phyloP scores from a whole-genome alignment of 192 early-diverging fungal species.

The Backusella tarrabulga region DNA sequence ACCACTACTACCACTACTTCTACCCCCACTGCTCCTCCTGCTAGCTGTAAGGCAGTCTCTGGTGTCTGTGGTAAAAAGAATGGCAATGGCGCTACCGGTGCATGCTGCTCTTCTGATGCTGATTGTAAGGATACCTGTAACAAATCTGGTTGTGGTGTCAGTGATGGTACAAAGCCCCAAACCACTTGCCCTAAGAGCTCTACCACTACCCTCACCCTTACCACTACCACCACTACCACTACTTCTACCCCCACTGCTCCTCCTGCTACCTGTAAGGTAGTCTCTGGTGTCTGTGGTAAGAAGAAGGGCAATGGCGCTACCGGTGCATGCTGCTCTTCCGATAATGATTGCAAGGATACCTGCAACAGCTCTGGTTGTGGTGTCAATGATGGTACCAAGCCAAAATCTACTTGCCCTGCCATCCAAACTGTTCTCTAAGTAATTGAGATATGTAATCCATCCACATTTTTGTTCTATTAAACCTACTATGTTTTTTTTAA shows the following conservation, averaged over 20 bases:
- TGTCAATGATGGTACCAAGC: neutral
- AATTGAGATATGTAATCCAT: too few species aligned
- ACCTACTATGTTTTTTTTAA: too few species aligned
- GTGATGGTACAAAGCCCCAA: neutral
- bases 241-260: neutral
- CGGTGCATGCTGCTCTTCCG: neutral
- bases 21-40: neutral
- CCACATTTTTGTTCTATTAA: too few species aligned
- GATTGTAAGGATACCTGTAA: neutral
- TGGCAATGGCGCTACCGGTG: neutral
- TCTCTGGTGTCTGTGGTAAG: neutral
- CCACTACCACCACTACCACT: too few species aligned
- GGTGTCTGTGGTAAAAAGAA: neutral
- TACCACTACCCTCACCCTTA: too few species aligned
- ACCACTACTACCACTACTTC: neutral
- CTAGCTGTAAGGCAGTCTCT: neutral
- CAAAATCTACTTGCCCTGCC: neutral
- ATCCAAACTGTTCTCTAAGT: too few species aligned
- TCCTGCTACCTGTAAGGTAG: neutral
- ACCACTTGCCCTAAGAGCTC: neutral
- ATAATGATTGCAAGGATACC: neutral
- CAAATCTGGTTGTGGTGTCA: neutral
- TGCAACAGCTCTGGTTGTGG: neutral
- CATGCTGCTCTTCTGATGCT: neutral
- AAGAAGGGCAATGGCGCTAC: neutral